phyloP scores from a whole-genome alignment of 2,329 filamentous ascomycete genomes.

The Eurotiales sp. region DNA sequence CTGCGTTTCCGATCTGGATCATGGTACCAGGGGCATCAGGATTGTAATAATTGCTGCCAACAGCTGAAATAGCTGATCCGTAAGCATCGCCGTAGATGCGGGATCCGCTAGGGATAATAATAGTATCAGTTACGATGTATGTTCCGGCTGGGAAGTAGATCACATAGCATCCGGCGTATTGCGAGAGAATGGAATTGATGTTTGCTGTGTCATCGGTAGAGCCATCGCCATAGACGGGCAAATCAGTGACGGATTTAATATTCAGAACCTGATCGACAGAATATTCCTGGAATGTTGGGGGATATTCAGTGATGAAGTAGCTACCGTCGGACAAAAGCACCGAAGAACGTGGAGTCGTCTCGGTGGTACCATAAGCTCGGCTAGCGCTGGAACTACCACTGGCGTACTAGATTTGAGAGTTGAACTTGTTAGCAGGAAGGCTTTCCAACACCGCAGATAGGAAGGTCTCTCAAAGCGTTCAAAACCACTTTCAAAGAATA shows the following conservation, averaged over 20 bases:
- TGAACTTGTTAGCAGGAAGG: no score
- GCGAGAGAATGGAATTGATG: slow-evolving; percentile 31
- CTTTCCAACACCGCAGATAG: no score
- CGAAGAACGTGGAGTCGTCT: slow-evolving; percentile 28
- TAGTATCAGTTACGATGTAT: slow-evolving; percentile 44
- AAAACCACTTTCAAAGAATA: no score
- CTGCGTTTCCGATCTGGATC: slow-evolving; percentile 49
- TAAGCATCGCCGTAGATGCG: slow-evolving; percentile 55
- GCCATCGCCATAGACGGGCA: slow-evolving; percentile 43
- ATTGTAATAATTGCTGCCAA: slow-evolving; percentile 46
- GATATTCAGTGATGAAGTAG: slow-evolving; percentile 37
- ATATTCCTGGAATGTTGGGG: slow-evolving; percentile 46
- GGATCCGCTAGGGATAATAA: slow-evolving; percentile 46
- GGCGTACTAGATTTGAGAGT: no score
- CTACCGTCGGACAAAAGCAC: slow-evolving; percentile 31
- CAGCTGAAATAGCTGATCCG: slow-evolving; percentile 46
- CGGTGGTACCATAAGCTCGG: slow-evolving; percentile 29
- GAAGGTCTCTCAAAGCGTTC: no score
- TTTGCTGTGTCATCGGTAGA: slow-evolving; percentile 36
- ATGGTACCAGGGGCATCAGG: slow-evolving; percentile 45
- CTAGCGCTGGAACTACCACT: slow-evolving; percentile 19
- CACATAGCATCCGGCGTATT: slow-evolving; percentile 29
- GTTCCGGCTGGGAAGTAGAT: slow-evolving; percentile 31
- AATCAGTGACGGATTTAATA: slow-evolving; percentile 41
- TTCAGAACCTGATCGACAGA: slow-evolving; percentile 42